Percentiles rank a stretch among this genome's conserved stretches.
Conservation (phyloP, 192 early-diverging fungal species). For the Funneliformis geosporum region DNA sequence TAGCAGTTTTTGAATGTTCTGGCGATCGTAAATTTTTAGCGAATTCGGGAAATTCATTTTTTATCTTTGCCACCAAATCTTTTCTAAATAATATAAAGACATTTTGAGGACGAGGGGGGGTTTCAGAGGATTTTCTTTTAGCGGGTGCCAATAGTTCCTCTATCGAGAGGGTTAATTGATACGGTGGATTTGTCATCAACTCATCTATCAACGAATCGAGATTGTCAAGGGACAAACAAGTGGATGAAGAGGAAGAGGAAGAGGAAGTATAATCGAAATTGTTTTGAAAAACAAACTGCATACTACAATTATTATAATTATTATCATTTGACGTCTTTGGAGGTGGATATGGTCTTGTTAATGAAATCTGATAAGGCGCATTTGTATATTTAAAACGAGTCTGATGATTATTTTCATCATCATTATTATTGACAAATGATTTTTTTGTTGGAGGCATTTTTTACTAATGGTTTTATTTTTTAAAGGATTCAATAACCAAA, state of each 20-base stretch:
- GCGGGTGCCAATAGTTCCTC: background rate
- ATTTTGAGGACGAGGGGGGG: background rate
- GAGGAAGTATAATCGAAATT: no score
- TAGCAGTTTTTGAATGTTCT: background rate
- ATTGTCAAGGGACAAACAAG: background rate
- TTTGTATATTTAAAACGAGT: no score
- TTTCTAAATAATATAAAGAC: background rate
- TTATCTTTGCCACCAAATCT: background rate
- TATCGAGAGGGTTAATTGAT: background rate
- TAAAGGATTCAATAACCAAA: no score
- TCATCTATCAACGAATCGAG: background rate
- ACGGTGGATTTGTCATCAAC: background rate
- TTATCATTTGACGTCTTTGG: no score
- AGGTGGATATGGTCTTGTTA: no score
- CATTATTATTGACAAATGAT: no score
- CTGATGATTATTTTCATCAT: no score
- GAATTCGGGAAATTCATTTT: background rate
- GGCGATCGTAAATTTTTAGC: background rate
- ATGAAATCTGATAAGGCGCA: no score
- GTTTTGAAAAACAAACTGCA: no score
- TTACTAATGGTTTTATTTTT: no score
- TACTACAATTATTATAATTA: no score
- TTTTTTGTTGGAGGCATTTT: no score
- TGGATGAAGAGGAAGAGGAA: background rate
- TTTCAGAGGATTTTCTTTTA: background rate